Conservation (phyloP, 1,139 yeast genomes). For the Pichia inconspicua region DNA sequence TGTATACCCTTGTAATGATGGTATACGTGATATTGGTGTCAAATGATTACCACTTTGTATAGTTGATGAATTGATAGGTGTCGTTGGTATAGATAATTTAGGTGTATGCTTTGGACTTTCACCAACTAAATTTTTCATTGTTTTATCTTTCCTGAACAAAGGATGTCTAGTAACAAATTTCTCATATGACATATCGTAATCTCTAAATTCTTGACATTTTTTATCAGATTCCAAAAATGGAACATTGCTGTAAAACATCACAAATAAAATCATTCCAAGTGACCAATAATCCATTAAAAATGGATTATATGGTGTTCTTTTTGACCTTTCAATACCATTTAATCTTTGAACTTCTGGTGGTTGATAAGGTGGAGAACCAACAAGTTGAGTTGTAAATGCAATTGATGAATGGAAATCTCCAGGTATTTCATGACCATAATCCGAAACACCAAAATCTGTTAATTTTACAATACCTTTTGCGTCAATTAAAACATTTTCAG, state of each 20-base stretch:
- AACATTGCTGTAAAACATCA: constrained; percentile 49
- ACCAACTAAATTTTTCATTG: constrained; percentile 15
- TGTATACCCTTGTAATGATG: constrained; percentile 8
- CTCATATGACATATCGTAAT: constrained; percentile 50
- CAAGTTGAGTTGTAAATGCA: constrained; percentile 45
- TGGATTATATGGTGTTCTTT: constrained; percentile 53
- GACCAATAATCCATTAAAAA: constrained; percentile 72
- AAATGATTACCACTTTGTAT: neutral
- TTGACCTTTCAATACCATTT: constrained; percentile 34
- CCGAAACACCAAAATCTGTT: constrained; percentile 75
- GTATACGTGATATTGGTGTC: constrained; percentile 8
- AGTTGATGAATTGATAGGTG: neutral
- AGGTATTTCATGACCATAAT: constrained; percentile 52
- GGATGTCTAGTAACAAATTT: constrained; percentile 42
- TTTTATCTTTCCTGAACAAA: constrained; percentile 42
- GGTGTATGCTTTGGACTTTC: constrained; percentile 10
- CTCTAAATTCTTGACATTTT: constrained; percentile 46
- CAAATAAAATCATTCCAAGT: constrained; percentile 58
- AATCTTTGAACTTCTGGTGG: constrained; percentile 72
- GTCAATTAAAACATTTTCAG: constrained; percentile 56
- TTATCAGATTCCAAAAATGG: constrained; percentile 49
- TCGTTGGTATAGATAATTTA: neutral
- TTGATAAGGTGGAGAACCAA: constrained; percentile 77
- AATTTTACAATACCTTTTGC: constrained; percentile 57
- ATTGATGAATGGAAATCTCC: constrained; percentile 48